These are phyloP conservation scores for Fragilaria radians DNA, from an alignment of 108 stramenopile species.

Conservation along the genomic window DNA sequence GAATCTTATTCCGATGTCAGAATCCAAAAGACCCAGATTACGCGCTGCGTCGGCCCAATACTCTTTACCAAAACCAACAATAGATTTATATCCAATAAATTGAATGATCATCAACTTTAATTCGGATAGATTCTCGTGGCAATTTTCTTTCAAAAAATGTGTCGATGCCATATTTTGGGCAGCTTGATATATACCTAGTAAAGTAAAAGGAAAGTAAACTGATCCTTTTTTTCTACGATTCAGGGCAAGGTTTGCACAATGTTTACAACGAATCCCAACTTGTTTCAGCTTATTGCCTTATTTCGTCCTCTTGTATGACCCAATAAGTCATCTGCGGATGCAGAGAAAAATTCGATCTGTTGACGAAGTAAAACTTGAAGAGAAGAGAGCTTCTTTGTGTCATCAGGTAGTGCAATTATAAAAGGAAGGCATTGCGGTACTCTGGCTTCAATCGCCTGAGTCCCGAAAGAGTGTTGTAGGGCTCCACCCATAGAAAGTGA, in stretches of 20 bases:
- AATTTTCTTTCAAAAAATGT: conserved; percentile 1
- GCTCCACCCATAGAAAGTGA: too few relatives aligned
- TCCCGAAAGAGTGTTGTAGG: too few relatives aligned
- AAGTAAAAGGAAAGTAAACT: conserved; percentile 58
- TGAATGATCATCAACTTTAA: background rate
- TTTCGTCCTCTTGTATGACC: conserved; percentile 32
- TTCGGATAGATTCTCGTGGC: conserved; percentile 18
- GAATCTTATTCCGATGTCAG: conserved; percentile 66
- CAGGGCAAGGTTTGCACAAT: conserved; percentile 55
- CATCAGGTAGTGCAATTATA: conserved; percentile 16
- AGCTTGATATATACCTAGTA: conserved; percentile 70
- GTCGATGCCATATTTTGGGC: conserved; percentile 62
- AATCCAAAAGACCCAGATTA: conserved; percentile 63
- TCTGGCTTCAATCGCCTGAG: background rate
- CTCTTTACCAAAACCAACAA: conserved; percentile 55
- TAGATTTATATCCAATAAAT: conserved; percentile 27
- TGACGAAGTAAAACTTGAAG: conserved; percentile 26
- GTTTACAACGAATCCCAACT: conserved; percentile 69
- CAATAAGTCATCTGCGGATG: conserved; percentile 13
- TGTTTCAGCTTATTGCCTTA: conserved; percentile 44
- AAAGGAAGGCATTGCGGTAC: conserved; percentile 9
- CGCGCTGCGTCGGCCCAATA: conserved; percentile 78
- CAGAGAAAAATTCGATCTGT: conserved; percentile 32
- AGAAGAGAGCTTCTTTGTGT: conserved; percentile 13
- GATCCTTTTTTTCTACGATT: conserved; percentile 53